Evolutionary conservation across 208 protist species (phyloP).

Genomic region (Leishmania mexicana): DNA sequence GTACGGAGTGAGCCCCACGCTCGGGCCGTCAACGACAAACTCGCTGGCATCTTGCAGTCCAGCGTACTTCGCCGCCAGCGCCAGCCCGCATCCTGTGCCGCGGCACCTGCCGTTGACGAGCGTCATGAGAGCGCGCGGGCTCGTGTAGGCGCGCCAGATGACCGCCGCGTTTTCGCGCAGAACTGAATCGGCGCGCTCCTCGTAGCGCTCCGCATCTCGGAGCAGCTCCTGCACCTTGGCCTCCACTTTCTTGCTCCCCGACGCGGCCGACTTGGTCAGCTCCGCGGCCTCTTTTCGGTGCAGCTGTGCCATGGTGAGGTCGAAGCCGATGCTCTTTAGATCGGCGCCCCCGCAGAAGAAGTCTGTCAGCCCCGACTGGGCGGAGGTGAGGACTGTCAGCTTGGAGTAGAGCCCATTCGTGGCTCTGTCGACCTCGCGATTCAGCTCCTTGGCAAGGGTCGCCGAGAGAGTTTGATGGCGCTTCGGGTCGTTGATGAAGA

Average conservation of each 20-base stretch:
- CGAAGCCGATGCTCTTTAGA: slow-evolving; percentile 66
- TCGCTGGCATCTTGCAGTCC: slow-evolving; percentile 82
- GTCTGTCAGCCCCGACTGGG: slow-evolving; percentile 89
- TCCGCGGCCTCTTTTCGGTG: slow-evolving; percentile 35
- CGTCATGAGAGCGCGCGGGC: slow-evolving; percentile 83
- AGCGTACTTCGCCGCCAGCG: slow-evolving; percentile 86
- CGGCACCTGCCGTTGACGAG: slow-evolving; percentile 90
- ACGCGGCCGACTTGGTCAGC: slow-evolving; percentile 7
- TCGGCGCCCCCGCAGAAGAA: slow-evolving; percentile 88
- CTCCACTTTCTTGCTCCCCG: slow-evolving; percentile 18
- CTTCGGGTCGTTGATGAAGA: slow-evolving; percentile 88
- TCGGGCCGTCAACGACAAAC: slow-evolving; percentile 87
- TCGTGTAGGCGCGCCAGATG: slow-evolving; percentile 83
- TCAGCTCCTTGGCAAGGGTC: slow-evolving; percentile 67
- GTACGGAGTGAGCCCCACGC: slow-evolving; percentile 83
- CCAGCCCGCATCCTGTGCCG: slow-evolving; percentile 84
- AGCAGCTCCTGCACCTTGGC: slow-evolving; percentile 53
- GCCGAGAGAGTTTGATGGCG: slow-evolving; percentile 77
- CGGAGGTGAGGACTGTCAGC: slow-evolving; percentile 84
- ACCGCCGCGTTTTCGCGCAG: slow-evolving; percentile 81
- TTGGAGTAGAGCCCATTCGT: slow-evolving; percentile 90
- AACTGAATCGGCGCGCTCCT: slow-evolving; percentile 73
- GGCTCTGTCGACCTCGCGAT: slow-evolving; percentile 65
- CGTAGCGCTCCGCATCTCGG: slow-evolving; percentile 70
- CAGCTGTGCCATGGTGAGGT: slow-evolving; percentile 62